Evolutionary conservation across 2,329 filamentous ascomycete genomes (phyloP).

Genomic region (Ilyonectria sp.): DNA sequence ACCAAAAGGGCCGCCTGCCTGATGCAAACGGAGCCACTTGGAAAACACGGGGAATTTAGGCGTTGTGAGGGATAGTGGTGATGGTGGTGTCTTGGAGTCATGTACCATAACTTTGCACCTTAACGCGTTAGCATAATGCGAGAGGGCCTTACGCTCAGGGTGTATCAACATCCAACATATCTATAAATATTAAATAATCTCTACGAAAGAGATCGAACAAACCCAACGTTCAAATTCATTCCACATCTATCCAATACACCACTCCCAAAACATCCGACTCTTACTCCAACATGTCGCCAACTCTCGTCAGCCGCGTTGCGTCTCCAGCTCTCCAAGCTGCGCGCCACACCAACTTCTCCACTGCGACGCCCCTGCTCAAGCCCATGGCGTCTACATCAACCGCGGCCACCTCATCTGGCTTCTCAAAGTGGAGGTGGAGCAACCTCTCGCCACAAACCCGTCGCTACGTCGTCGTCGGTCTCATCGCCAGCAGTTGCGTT

Average conservation of each 20-base stretch:
- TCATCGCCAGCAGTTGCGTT: constrained; percentile 34
- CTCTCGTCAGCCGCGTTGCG: constrained; percentile 38
- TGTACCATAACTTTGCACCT: not conserved
- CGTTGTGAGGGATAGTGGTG: not conserved
- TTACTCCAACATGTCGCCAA: constrained; percentile 35
- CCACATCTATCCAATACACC: not conserved
- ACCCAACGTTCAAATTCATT: not conserved
- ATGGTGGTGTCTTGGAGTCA: constrained; percentile 9
- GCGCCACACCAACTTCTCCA: constrained; percentile 44
- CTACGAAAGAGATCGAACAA: not conserved
- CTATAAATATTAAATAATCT: constrained; percentile 10
- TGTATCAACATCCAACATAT: not conserved
- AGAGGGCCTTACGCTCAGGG: not conserved
- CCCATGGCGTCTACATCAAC: constrained; percentile 23
- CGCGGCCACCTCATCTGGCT: not conserved
- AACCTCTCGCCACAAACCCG: constrained; percentile 48
- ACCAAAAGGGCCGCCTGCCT: constrained; percentile 45
- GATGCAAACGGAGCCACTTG: not conserved
- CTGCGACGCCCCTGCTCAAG: constrained; percentile 32
- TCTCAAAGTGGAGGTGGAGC: constrained; percentile 45
- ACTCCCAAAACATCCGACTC: not conserved
- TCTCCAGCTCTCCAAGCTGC: constrained; percentile 29
- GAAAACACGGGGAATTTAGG: not conserved
- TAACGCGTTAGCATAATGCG: constrained; percentile 31
- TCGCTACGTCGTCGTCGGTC: constrained; percentile 43